These are phyloP conservation scores for Polyporus tsugae DNA, from an alignment of 1,284 basidiomycete genomes.

Conservation along the genomic window DNA sequence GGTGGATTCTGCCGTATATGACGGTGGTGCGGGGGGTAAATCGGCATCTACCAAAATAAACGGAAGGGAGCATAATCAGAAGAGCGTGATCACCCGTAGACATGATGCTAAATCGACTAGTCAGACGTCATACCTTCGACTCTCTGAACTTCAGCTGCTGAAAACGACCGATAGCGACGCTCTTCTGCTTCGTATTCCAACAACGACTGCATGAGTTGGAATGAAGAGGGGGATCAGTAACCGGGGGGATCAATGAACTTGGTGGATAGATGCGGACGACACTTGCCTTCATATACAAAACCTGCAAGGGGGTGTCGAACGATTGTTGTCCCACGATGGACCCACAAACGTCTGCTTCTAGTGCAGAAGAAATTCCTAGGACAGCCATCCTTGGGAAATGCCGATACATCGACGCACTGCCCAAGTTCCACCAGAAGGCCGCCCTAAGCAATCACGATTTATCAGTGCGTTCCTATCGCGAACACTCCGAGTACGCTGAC, in stretches of 20 bases:
- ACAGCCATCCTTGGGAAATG: background rate
- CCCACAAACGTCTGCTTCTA: background rate
- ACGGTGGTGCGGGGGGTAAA: background rate
- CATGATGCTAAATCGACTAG: background rate
- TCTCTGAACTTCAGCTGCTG: background rate
- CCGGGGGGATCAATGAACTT: background rate
- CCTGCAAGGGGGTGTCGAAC: background rate
- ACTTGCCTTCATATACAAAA: background rate
- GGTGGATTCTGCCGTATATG: background rate
- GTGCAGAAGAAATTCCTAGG: background rate
- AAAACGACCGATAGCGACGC: background rate
- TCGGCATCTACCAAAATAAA: background rate
- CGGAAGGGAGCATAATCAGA: background rate
- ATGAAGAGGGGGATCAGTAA: background rate
- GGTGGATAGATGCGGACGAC: background rate
- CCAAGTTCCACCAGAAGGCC: background rate
- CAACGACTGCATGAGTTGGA: background rate
- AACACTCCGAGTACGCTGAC: background rate
- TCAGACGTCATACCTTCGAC: background rate
- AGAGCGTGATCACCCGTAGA: too few species aligned
- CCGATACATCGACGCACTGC: background rate
- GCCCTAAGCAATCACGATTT: background rate
- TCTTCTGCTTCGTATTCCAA: constrained; percentile 2
- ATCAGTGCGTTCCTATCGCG: background rate
- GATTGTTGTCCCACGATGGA: background rate